phyloP scores from a whole-genome alignment of 1,139 yeast genomes.

The Debaryomyces robertsiae region DNA sequence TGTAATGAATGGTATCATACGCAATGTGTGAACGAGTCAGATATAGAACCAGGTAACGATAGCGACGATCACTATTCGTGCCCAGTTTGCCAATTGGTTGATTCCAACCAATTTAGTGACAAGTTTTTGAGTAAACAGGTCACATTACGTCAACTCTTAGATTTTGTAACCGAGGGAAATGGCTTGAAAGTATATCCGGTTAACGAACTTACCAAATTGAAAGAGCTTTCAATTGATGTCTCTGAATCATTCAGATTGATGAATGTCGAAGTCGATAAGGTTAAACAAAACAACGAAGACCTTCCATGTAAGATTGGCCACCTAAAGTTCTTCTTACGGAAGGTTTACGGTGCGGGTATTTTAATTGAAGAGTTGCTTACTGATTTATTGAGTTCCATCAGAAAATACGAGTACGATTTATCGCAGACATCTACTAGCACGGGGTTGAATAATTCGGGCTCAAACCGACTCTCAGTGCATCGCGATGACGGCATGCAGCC shows the following conservation, averaged over 20 bases:
- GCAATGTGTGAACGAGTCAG: slow-evolving; percentile 55
- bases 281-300: slow-evolving; percentile 17
- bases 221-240: slow-evolving; percentile 14
- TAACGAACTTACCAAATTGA: slow-evolving; percentile 35
- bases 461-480: neutral
- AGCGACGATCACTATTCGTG: slow-evolving; percentile 57
- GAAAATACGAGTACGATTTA: slow-evolving; percentile 15
- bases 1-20: slow-evolving; percentile 86
- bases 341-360: slow-evolving; percentile 38
- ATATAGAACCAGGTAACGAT: slow-evolving; percentile 23
- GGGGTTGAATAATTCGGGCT: neutral
- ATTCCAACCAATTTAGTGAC: slow-evolving; percentile 22
- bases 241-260: slow-evolving; percentile 11
- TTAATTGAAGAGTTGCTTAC: slow-evolving; percentile 27
- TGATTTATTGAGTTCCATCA: slow-evolving; percentile 23
- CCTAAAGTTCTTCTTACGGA: slow-evolving; percentile 32
- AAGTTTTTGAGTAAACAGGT: slow-evolving; percentile 23
- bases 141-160: slow-evolving; percentile 21
- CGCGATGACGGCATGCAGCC: neutral
- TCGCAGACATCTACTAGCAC: neutral
- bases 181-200: slow-evolving; percentile 40
- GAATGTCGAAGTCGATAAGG: slow-evolving; percentile 14
- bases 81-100: slow-evolving; percentile 58
- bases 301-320: slow-evolving; percentile 27
- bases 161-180: slow-evolving; percentile 31